phyloP scores from a whole-genome alignment of 2,329 filamentous ascomycete species.

The Hypomyces perniciosus region DNA sequence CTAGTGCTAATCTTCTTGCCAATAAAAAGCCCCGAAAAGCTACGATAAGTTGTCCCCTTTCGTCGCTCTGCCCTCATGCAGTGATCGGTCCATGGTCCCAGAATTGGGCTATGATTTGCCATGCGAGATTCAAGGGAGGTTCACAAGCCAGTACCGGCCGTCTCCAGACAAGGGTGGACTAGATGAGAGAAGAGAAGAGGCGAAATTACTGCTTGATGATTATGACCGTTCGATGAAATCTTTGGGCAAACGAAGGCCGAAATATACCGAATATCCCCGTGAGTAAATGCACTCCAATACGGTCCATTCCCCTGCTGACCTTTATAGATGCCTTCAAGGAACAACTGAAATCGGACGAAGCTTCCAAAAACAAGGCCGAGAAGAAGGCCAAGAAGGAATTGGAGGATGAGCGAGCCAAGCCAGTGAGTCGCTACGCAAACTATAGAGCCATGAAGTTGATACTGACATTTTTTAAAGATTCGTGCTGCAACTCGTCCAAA shows the following conservation, averaged over 20 bases:
- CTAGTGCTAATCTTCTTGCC: background rate
- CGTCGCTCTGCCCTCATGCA: conserved; percentile 35
- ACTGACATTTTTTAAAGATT: conserved; percentile 21
- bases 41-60: conserved; percentile 40
- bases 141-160: conserved; percentile 36
- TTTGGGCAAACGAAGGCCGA: conserved; percentile 38
- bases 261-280: conserved; percentile 42
- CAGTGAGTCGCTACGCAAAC: conserved; percentile 23
- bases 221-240: conserved; percentile 37
- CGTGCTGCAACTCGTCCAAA: conserved; percentile 39
- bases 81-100: conserved; percentile 33
- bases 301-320: conserved; percentile 1
- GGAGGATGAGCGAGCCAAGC: conserved; percentile 35
- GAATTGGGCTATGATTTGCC: conserved; percentile 35
- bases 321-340: conserved; percentile 37
- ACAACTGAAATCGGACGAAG: conserved; percentile 41
- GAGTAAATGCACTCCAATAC: conserved; percentile 11
- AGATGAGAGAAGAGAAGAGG: conserved; percentile 37
- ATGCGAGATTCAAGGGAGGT: conserved; percentile 39
- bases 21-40: conserved; percentile 32
- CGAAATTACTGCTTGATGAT: conserved; percentile 33
- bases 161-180: conserved; percentile 33
- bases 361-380: conserved; percentile 40
- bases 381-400: conserved; percentile 39
- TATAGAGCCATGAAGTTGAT: background rate